These are phyloP conservation scores for Amoeboaphelidium protococcarum DNA, from an alignment of 371 early-diverging fungal genomes.

Conservation along the genomic window DNA sequence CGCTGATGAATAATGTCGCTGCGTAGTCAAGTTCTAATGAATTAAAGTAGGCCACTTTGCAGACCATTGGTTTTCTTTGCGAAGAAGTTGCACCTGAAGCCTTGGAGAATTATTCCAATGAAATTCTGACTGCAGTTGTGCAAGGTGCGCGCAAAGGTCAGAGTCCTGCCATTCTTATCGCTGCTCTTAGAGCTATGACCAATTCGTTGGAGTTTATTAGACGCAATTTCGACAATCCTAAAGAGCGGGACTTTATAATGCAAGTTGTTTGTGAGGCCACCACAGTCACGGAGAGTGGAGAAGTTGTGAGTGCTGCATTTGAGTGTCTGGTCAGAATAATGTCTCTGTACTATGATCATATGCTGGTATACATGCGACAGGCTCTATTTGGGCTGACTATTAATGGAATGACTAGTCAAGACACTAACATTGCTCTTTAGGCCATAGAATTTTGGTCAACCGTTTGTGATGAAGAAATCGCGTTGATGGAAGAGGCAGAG, in stretches of 20 bases:
- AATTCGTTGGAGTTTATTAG: slow-evolving; percentile 79
- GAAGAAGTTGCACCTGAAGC: slow-evolving; percentile 55
- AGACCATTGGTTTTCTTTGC: slow-evolving; percentile 71
- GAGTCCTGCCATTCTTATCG: slow-evolving; percentile 52
- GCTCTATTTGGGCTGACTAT: slow-evolving; percentile 72
- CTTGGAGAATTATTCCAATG: slow-evolving; percentile 43
- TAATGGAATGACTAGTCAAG: slow-evolving; percentile 44
- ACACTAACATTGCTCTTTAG: slow-evolving; percentile 65
- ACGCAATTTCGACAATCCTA: slow-evolving; percentile 56
- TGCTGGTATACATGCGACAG: slow-evolving; percentile 79
- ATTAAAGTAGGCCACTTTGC: slow-evolving; percentile 39
- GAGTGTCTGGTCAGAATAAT: slow-evolving; percentile 86
- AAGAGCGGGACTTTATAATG: slow-evolving; percentile 90
- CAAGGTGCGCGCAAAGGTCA: slow-evolving; percentile 61
- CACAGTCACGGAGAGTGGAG: slow-evolving; percentile 15
- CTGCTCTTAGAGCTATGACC: slow-evolving; percentile 62
- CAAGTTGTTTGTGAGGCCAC: slow-evolving; percentile 88
- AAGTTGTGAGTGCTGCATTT: slow-evolving; percentile 57
- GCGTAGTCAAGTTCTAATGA: slow-evolving; percentile 20
- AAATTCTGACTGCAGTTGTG: slow-evolving; percentile 69
- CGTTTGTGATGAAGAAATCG: slow-evolving; percentile 78
- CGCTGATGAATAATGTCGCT: slow-evolving; percentile 38
- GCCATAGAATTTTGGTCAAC: slow-evolving; percentile 97
- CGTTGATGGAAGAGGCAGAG: slow-evolving; percentile 22
- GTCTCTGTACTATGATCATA: slow-evolving; percentile 74